Evolutionary conservation across 2,329 filamentous ascomycete genomes (phyloP), one percentile per base, ranked within the genome.

Genomic region (Sporothrix brasiliensis): DNA sequence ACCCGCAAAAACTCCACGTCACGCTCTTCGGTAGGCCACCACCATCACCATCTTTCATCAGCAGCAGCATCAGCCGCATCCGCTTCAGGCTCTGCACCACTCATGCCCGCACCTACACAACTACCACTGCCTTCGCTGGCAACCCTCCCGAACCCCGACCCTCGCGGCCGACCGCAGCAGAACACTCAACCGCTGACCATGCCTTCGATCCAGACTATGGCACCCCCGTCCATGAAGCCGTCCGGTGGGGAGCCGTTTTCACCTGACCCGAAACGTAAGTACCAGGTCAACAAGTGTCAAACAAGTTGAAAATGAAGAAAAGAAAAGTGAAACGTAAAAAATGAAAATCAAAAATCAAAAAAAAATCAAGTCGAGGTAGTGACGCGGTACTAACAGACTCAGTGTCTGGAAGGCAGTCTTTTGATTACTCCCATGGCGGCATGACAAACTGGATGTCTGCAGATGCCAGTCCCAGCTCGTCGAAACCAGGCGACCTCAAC

Each of bases 201-300:
- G 77, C 79, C 82, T 50, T 79, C 80, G 14, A 79, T 83, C 47
- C 81, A 83, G 69, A 80, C 80, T 72, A 82, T 85, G 77, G 81
- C 81, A 34, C 81, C 82, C 14, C 79, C 80, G 21, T 76, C 80
- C 1, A 79, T 81, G 72, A 83, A 84, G 71, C 74, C 78, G 16
- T 73, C 79, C 14, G 78, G 77, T 21, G 77, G 75, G 3, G 81
- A 82, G 16, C 76, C 75, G 39, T 82, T 80, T 70, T 73, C 79
- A 3, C 75, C 80, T 5, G 81, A 84, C 49, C 72, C 77, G 44
- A 83, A 82, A 77, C 75, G 84, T 86, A 79, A 79, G 84, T 79
- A 44, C 9, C 24, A 9, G 27, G 10, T 27, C 30, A 16, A 14
- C 24, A 2, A 41, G 3, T 30, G 13, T 19, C 30, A 34, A 6